A percentile compares a stretch with the other conserved stretches of the same genome.
These are phyloP conservation scores for Umbelopsis sp. DNA, from an alignment of 192 early-diverging fungal genomes.

Conservation along the genomic window DNA sequence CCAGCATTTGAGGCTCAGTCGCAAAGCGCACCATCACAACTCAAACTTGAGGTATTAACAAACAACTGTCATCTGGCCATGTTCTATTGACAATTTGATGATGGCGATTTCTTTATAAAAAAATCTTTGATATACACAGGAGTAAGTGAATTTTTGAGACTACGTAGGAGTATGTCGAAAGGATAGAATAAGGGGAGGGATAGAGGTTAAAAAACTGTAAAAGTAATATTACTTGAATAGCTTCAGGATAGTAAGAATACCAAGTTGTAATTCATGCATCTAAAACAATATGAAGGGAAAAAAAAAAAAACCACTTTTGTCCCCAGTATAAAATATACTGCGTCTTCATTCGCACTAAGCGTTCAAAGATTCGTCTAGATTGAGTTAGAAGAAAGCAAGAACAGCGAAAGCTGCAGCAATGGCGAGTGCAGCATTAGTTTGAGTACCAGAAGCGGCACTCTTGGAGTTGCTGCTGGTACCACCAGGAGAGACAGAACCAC, in stretches of 20 bases:
- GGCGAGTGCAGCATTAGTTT: slow-evolving; percentile 29
- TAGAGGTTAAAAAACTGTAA: neutral
- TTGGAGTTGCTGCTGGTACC: neutral
- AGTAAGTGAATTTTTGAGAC: neutral
- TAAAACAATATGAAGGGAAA: neutral
- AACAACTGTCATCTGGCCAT: neutral
- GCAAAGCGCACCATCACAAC: neutral
- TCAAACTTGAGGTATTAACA: neutral
- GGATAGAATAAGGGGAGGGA: neutral
- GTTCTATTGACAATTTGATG: slow-evolving; percentile 8
- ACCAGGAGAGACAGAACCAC: neutral
- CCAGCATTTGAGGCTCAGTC: neutral
- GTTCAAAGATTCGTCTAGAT: too few species aligned
- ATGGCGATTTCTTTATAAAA: neutral
- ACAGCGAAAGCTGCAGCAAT: slow-evolving; percentile 32
- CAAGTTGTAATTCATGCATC: neutral
- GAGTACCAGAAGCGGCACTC: slow-evolving; percentile 6
- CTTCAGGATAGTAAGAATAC: neutral
- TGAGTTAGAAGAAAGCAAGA: slow-evolving; percentile 4
- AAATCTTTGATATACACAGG: slow-evolving; percentile 17
- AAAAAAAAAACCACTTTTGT: too few species aligned
- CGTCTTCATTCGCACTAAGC: too few species aligned
- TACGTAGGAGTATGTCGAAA: neutral
- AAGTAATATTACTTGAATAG: too few species aligned
- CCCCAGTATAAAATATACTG: too few species aligned